Percentiles rank a stretch among this genome's conserved stretches.
Conservation (phyloP, 2,329 filamentous ascomycete species). For the Colletotrichum incanum region DNA sequence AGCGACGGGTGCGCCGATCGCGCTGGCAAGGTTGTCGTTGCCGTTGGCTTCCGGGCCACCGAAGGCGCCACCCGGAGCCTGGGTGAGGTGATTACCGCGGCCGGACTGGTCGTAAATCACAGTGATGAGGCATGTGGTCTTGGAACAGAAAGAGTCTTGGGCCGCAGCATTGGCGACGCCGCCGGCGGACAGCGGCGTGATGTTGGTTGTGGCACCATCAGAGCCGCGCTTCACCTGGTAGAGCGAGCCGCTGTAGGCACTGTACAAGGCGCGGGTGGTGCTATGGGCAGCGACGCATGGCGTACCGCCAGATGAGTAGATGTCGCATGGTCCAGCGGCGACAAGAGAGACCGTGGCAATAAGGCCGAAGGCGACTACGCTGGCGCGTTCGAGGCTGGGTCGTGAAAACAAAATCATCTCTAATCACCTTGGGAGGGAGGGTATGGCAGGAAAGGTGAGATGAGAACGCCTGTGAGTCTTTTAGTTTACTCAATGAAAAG, state of each 20-base stretch:
- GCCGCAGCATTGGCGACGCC: constrained; percentile 74
- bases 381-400: constrained; percentile 3
- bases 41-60: constrained; percentile 69
- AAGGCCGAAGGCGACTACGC: constrained; percentile 50
- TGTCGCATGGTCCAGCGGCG: constrained; percentile 72
- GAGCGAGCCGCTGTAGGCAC: constrained; percentile 65
- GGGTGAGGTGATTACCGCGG: constrained; percentile 73
- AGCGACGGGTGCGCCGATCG: constrained; percentile 73
- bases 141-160: constrained; percentile 74
- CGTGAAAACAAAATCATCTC: constrained; percentile 20
- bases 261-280: constrained; percentile 76
- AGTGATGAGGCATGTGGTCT: constrained; percentile 75
- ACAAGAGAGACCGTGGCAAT: constrained; percentile 57
- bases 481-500: too few relatives aligned
- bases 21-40: constrained; percentile 73
- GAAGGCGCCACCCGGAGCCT: constrained; percentile 72
- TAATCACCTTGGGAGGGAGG: background rate
- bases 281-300: constrained; percentile 77
- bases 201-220: constrained; percentile 62
- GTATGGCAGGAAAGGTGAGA: background rate
- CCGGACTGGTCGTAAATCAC: constrained; percentile 79
- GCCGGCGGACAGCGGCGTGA: constrained; percentile 69
- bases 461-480: background rate
- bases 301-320: constrained; percentile 71
- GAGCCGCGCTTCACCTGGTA: constrained; percentile 74